Percentiles rank a stretch among this genome's conserved stretches.
These are phyloP conservation scores for Mycena kentingensis DNA, from an alignment of 768 basidiomycete genomes.

Conservation along the genomic window DNA sequence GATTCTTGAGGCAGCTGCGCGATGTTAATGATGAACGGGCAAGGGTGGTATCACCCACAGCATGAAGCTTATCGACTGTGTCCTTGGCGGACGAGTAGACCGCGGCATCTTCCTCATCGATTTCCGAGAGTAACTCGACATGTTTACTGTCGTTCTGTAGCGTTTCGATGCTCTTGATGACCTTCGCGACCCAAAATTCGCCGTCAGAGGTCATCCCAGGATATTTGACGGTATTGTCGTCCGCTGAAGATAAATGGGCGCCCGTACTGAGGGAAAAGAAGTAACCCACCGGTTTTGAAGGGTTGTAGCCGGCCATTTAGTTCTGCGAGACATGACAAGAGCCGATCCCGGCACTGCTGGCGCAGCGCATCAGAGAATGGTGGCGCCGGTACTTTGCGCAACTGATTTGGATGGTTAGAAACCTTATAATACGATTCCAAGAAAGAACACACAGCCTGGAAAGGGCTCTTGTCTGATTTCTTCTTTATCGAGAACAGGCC, in stretches of 20 bases:
- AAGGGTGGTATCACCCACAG: constrained; percentile 35
- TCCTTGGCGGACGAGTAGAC: constrained; percentile 49
- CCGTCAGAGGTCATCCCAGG: constrained; percentile 69
- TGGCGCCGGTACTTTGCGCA: constrained; percentile 63
- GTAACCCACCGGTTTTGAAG: constrained; percentile 51
- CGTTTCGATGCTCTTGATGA: constrained; percentile 53
- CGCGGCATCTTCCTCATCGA: constrained; percentile 56
- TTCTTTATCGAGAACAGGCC: constrained; percentile 81
- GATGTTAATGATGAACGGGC: background rate
- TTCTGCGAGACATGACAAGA: constrained; percentile 75
- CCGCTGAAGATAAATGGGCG: constrained; percentile 28
- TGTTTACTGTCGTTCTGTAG: constrained; percentile 75
- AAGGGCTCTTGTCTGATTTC: constrained; percentile 64
- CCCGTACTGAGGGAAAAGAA: background rate
- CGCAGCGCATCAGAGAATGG: constrained; percentile 74
- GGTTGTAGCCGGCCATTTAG: constrained; percentile 59
- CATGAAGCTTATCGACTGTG: constrained; percentile 42
- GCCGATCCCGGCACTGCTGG: constrained; percentile 62
- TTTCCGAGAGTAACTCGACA: constrained; percentile 49
- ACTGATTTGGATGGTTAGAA: constrained; percentile 39
- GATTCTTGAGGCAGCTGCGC: constrained; percentile 50
- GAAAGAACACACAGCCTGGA: constrained; percentile 53
- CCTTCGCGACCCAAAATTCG: constrained; percentile 76
- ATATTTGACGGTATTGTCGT: constrained; percentile 55
- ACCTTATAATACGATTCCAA: background rate